phyloP scores from a whole-genome alignment of 257 asterid genomes.

The Jaltomata sinuosa region DNA sequence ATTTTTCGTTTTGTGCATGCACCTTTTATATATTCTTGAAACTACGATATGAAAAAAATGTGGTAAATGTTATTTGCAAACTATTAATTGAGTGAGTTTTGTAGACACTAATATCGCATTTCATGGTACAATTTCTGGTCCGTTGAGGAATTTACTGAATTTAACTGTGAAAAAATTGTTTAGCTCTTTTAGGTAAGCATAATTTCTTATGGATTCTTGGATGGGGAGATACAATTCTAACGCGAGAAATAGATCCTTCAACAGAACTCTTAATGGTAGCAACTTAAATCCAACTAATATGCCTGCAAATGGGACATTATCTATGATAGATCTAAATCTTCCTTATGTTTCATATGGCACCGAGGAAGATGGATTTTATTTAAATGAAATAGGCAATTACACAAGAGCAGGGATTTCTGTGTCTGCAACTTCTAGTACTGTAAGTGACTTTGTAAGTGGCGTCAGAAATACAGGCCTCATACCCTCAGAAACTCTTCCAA shows the following conservation, averaged over 20 bases:
- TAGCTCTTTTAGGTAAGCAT: neutral
- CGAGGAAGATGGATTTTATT: neutral
- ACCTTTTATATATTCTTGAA: neutral
- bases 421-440: neutral
- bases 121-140: neutral
- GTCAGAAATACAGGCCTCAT: neutral
- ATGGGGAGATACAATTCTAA: neutral
- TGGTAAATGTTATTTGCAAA: neutral
- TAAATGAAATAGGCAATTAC: too few species aligned
- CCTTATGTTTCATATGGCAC: neutral
- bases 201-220: neutral
- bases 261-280: neutral
- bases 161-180: neutral
- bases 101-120: neutral
- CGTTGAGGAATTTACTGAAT: neutral
- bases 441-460: neutral
- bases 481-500: neutral
- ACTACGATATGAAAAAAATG: neutral
- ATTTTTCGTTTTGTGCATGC: neutral
- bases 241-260: neutral
- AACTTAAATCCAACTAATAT: neutral
- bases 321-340: neutral
- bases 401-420: neutral
- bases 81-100: neutral
- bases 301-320: neutral